Base-by-base conservation (phyloP, 768 basidiomycete genomes). In the Trametes coccinea region DNA sequence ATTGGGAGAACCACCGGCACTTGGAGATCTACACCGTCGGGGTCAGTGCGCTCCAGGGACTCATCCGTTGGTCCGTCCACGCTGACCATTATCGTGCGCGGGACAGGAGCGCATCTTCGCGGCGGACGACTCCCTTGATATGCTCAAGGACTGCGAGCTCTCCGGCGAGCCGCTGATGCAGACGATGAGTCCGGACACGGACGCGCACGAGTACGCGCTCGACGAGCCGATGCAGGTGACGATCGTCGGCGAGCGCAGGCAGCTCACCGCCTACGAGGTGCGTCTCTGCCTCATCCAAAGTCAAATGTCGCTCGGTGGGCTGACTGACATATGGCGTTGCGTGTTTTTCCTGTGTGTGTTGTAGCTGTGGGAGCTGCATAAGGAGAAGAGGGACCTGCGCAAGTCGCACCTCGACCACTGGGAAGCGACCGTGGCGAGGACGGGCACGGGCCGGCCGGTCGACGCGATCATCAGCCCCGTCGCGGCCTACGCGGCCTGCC, bases 1-100 rank as follows among this genome's bases (percentile, higher is more conserved):
- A 89, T 56, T 93, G 89, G 89, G 74, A 78, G 41, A 83, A 84
- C 0, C 71, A 80, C 45, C 78, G 84, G 29, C 84, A 88, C 67
- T 59, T 64, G 5, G 80, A 82, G 61, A 76, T 89, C 3, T 70
- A 70, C 55, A 64, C 74, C 3, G 70, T 60, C 46, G 66, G 60
- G 41, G 71, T 72, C 30, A 37, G 67, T 67, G 11, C n/a, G 14
- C 9, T 3, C 46, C 59, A 27, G 41, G 7, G 46, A 5, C 51
- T 47, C 40, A 4, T 0, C 16, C 22, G 22, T 22, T 22, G 22
- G 22, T 22, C 22, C 22, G 22, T 22, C 22, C 22, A 22, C 22
- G 22, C 22, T 22, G 22, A 22, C 22, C 22, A 22, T 22, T 22
- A 22, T 22, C 22, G 22, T 52, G 51, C 40, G 33, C 37, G 30